Percentiles rank a stretch among this genome's conserved stretches.
Conservation (phyloP, 2,329 filamentous ascomycete species). For the Fusarium hostae region DNA sequence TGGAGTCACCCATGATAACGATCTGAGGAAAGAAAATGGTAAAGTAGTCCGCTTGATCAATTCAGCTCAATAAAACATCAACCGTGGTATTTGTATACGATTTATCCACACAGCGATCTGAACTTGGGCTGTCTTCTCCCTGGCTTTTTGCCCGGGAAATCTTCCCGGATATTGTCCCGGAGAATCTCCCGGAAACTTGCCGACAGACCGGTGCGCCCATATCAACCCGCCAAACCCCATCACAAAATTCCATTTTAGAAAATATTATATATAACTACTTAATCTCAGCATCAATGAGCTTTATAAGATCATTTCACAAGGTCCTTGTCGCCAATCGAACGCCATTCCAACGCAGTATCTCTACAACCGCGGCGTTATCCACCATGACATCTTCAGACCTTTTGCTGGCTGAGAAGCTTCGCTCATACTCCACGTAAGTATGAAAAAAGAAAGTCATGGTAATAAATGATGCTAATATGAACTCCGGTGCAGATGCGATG, state of each 20-base stretch:
- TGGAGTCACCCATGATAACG: not conserved
- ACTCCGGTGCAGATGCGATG: not conserved
- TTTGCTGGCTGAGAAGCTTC: not conserved
- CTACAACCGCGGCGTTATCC: accelerated
- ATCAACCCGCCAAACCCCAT: accelerated
- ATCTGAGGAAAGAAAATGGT: no score
- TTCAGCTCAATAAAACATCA: no score
- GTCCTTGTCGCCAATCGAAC: not conserved
- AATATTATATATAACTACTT: accelerated
- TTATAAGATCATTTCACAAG: accelerated
- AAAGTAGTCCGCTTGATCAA: no score
- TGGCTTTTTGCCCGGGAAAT: no score
- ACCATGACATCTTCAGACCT: not conserved
- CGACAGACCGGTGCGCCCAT: accelerated
- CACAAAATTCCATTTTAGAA: accelerated
- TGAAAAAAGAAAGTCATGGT: accelerated
- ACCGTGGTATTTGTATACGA: not conserved
- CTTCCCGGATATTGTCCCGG: no score
- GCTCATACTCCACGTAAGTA: not conserved
- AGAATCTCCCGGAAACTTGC: not conserved
- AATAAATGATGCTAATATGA: accelerated
- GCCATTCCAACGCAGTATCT: accelerated
- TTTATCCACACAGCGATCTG: accelerated
- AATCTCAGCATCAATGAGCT: accelerated
- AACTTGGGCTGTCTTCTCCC: accelerated